Base-by-base conservation (phyloP, 352 stramenopile species). In the Ochromonadaceae sp. region DNA sequence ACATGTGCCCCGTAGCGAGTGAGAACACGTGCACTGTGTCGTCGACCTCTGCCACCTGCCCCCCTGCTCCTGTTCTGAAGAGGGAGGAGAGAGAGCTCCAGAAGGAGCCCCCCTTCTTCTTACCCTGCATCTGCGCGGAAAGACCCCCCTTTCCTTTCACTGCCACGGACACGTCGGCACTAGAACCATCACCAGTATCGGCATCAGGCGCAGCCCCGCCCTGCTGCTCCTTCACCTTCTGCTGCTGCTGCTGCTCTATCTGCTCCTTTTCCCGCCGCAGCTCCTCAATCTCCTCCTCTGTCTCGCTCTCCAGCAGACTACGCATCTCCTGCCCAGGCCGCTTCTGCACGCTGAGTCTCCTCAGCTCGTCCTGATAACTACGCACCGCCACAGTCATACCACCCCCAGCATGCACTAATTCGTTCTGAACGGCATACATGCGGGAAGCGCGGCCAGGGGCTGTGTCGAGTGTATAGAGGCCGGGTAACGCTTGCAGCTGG, bases 11-110 rank as follows among this genome's bases (percentile, higher is more conserved):
- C 22, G 83, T 90, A 20, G 93, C 93, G 34, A 99, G 72, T 1
- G 90, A 98, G 68, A 99, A 99, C 0, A 99, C 88, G 70, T 99
- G 88, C 55, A 99, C 93, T 9, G 82, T 91, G 25, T 97, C 90
- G 7, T 91, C 80, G 35, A 77, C 79, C 67, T 71, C 62, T 67
- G 22, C 65, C 47, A 14, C 56, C n/a, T 53, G 56, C 69, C 25
- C 58, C 58, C 22, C 52, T 68, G 26, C 32, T 34, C 14, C 26
- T 17, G 35, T 39, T 44, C 20, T 41, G n/a, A 30, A n/a, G n/a
- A n/a, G n/a, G n/a, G n/a, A n/a, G n/a, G n/a, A n/a, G n/a, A n/a
- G n/a, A n/a, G n/a, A n/a, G n/a, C n/a, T n/a, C n/a, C n/a, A n/a
- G n/a, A n/a, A n/a, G n/a, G n/a, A n/a, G n/a, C n/a, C n/a, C n/a